A percentile compares a stretch with the other conserved stretches of the same genome.
These are phyloP conservation scores for Kwoniella pini DNA, from an alignment of 768 basidiomycete genomes.

Conservation along the genomic window DNA sequence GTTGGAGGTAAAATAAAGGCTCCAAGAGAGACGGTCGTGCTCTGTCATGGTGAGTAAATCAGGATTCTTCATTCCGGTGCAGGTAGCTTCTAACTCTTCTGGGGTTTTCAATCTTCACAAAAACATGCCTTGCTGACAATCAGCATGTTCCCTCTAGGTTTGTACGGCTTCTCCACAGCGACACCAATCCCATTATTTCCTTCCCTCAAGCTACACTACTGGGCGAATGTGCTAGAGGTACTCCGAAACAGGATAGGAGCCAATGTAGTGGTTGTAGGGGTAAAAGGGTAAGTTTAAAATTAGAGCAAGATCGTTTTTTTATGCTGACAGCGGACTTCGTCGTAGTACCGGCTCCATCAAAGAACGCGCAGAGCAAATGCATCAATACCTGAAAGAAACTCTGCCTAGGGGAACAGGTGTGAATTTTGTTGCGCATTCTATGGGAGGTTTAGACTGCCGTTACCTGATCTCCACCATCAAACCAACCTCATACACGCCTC, in stretches of 20 bases:
- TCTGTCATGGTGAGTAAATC: conserved; percentile 82
- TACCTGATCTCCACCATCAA: conserved; percentile 84
- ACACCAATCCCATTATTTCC: conserved; percentile 77
- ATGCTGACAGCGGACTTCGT: not conserved
- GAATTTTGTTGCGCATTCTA: conserved; percentile 94
- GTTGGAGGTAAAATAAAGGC: conserved; percentile 70
- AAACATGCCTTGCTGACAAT: conserved; percentile 5
- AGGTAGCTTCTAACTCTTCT: too few species aligned
- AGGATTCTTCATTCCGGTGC: too few species aligned
- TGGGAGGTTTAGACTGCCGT: conserved; percentile 96
- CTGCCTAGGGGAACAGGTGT: conserved; percentile 70
- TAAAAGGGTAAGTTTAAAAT: conserved; percentile 83
- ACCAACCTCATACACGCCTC: conserved; percentile 77
- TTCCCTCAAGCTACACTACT: conserved; percentile 84
- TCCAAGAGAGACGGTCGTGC: conserved; percentile 76
- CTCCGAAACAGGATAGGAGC: conserved; percentile 79
- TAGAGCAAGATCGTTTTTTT: not conserved
- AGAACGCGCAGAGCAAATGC: conserved; percentile 73
- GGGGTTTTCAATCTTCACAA: too few species aligned
- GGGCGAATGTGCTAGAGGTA: conserved; percentile 81
- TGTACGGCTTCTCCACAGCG: conserved; percentile 92
- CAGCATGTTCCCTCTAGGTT: conserved; percentile 59
- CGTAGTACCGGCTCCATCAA: conserved; percentile 82
- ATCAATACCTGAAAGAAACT: conserved; percentile 68
- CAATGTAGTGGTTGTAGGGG: conserved; percentile 92